These are phyloP conservation scores for Acanthochlamys bracteata DNA, from an alignment of 106 monocot species.

Conservation along the genomic window DNA sequence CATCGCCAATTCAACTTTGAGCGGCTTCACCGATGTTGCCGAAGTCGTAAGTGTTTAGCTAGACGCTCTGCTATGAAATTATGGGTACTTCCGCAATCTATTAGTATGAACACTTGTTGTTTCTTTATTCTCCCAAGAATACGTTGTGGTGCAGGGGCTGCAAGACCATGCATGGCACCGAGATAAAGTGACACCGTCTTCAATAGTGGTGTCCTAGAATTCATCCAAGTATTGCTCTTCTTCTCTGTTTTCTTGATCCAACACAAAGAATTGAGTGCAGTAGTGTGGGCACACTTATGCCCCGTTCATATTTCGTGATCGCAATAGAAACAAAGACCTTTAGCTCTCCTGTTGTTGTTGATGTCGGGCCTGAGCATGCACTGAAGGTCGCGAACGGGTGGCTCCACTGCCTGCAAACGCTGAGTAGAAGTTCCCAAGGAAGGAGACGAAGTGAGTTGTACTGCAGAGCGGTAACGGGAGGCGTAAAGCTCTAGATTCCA, in stretches of 20 bases:
- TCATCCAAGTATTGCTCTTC: background rate
- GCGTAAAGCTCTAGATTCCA: no score
- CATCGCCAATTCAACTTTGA: background rate
- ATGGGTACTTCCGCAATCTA: background rate
- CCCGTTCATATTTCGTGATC: background rate
- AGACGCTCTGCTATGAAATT: background rate
- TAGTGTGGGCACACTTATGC: background rate
- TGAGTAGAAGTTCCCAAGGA: no score
- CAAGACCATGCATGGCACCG: background rate
- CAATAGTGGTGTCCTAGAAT: background rate
- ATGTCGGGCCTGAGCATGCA: background rate
- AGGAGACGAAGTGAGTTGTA: no score
- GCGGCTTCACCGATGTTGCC: background rate
- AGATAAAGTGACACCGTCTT: background rate
- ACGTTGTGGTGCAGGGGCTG: background rate
- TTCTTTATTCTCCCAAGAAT: background rate
- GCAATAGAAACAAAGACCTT: background rate
- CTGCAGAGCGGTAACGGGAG: no score
- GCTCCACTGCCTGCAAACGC: background rate
- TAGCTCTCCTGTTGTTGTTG: background rate
- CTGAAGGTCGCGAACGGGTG: background rate
- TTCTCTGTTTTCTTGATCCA: background rate
- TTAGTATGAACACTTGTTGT: background rate
- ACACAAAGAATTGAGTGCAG: no score
- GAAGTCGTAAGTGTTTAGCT: background rate